Evolutionary conservation across 2,329 filamentous ascomycete genomes (phyloP).

Genomic region (Hirsutella thompsonii): DNA sequence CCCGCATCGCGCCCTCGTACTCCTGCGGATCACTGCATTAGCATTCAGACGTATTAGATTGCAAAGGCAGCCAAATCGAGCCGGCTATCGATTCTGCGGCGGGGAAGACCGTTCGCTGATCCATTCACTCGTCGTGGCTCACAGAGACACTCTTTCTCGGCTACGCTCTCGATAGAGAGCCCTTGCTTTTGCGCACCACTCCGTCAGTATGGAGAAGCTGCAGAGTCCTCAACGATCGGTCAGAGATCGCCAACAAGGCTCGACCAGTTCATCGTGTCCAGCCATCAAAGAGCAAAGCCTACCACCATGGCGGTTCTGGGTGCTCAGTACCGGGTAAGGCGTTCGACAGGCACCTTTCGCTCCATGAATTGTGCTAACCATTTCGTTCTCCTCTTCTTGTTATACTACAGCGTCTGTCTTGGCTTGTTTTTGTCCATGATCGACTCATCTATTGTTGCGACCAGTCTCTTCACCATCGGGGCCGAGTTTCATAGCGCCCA

Average conservation of each 20-base stretch:
- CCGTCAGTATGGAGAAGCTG: background rate
- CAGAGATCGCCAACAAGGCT: background rate
- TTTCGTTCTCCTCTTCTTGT: background rate
- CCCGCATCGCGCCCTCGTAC: too few species aligned
- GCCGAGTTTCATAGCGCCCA: conserved; percentile 32
- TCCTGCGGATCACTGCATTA: too few species aligned
- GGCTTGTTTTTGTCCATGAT: conserved; percentile 45
- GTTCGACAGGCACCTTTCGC: background rate
- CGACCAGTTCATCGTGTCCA: background rate
- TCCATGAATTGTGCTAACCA: background rate
- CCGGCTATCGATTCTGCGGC: too few species aligned
- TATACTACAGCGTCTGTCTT: conserved; percentile 26
- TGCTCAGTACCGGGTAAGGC: conserved; percentile 19
- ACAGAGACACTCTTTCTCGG: background rate
- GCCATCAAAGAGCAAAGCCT: conserved; percentile 7
- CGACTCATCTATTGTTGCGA: conserved; percentile 48
- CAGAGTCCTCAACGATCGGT: background rate
- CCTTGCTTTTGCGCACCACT: background rate
- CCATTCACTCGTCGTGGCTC: too few species aligned
- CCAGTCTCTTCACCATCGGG: conserved; percentile 42
- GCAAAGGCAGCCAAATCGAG: too few species aligned
- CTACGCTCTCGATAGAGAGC: too few species aligned
- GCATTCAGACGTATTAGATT: too few species aligned
- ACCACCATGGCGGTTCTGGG: conserved; percentile 18
- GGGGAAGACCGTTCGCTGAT: too few species aligned